These are phyloP conservation scores for Fusarium liriodendri DNA, from an alignment of 2,329 filamentous ascomycete species.

Conservation along the genomic window DNA sequence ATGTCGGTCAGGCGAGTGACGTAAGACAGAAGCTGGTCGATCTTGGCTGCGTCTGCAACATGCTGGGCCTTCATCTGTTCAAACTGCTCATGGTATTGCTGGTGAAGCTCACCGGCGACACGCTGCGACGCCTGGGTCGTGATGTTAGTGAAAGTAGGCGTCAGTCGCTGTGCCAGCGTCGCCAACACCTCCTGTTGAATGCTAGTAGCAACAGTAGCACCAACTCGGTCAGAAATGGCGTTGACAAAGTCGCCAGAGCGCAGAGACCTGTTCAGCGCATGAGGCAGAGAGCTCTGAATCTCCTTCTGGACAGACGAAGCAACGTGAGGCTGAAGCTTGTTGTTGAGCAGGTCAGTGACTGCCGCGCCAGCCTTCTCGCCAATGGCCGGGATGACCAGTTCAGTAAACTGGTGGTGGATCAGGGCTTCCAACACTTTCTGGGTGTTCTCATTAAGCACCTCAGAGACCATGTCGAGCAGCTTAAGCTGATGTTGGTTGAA, in stretches of 20 bases:
- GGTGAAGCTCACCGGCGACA: conserved; percentile 75
- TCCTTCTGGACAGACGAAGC: conserved; percentile 77
- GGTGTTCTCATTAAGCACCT: conserved; percentile 71
- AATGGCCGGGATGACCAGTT: conserved; percentile 80
- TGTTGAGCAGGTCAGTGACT: conserved; percentile 77
- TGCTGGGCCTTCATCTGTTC: conserved; percentile 63
- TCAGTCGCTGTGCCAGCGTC: conserved; percentile 71
- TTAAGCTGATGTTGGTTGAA: conserved; percentile 66
- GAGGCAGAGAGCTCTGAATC: conserved; percentile 76
- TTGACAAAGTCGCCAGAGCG: conserved; percentile 80
- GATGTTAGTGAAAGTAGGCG: conserved; percentile 73
- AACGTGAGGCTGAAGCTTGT: conserved; percentile 74
- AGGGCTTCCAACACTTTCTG: conserved; percentile 81
- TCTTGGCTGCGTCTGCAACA: conserved; percentile 68
- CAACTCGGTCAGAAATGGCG: conserved; percentile 75
- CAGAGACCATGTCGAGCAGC: conserved; percentile 68
- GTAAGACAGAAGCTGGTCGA: conserved; percentile 76
- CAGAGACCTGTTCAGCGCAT: conserved; percentile 64
- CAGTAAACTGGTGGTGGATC: conserved; percentile 79
- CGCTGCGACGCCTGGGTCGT: conserved; percentile 75
- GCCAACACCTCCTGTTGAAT: conserved; percentile 77
- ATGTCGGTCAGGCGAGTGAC: conserved; percentile 76
- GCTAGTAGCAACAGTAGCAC: conserved; percentile 72
- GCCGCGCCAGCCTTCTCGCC: conserved; percentile 74
- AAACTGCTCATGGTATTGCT: conserved; percentile 64